These are phyloP conservation scores for Lycium barbarum DNA, from an alignment of 257 asterid species.

Conservation along the genomic window DNA sequence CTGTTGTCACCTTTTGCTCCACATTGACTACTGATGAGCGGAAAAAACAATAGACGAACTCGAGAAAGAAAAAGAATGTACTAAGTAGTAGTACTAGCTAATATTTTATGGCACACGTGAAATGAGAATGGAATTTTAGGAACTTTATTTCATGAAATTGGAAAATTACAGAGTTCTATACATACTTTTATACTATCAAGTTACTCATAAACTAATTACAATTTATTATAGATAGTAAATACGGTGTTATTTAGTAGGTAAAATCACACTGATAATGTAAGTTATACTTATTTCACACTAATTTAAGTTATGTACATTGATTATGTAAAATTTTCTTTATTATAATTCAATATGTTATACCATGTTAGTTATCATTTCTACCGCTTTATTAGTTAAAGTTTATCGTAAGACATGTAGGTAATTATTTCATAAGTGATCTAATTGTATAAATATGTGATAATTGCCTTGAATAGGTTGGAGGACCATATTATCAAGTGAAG, in stretches of 20 bases:
- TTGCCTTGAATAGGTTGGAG: slow-evolving; percentile 62
- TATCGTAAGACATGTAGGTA: not conserved
- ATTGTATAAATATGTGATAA: not conserved
- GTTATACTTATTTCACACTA: not conserved
- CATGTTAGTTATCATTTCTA: too few relatives aligned
- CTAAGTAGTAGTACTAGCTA: too few relatives aligned
- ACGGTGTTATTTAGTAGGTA: not conserved
- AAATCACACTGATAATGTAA: too few relatives aligned
- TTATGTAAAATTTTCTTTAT: not conserved
- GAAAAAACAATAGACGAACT: not conserved
- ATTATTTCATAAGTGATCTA: not conserved
- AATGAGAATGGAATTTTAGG: not conserved
- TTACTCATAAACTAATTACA: not conserved
- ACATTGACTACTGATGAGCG: not conserved
- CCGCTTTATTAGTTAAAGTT: too few relatives aligned
- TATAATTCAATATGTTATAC: not conserved
- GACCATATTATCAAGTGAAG: slow-evolving; percentile 89
- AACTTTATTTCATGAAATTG: not conserved
- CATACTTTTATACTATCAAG: too few relatives aligned
- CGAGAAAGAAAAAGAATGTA: too few relatives aligned
- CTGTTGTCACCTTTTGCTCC: not conserved
- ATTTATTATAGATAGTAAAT: too few relatives aligned
- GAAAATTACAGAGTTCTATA: not conserved
- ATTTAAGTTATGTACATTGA: not conserved
- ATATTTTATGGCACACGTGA: not conserved